Conservation (phyloP, 1,139 yeast species). For the Taiozyma sp. region DNA sequence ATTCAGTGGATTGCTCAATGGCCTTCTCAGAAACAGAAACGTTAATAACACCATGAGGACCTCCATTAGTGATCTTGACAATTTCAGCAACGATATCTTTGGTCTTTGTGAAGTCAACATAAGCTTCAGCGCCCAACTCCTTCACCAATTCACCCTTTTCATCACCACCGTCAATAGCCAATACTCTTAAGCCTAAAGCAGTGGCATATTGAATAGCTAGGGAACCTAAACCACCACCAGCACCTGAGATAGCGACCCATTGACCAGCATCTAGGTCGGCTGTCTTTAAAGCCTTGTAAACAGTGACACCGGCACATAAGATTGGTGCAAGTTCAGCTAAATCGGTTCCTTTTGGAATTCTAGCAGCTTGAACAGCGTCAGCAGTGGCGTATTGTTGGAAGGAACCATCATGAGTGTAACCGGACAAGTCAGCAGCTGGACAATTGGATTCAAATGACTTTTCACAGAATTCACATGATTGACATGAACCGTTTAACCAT, state of each 20-base stretch:
- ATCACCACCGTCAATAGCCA: conserved; percentile 61
- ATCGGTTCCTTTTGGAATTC: conserved; percentile 52
- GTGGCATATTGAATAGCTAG: conserved; percentile 60
- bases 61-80: conserved; percentile 48
- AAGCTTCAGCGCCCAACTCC: conserved; percentile 53
- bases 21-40: conserved; percentile 59
- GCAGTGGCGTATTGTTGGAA: conserved; percentile 69
- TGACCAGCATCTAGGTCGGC: conserved; percentile 52
- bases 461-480: conserved; percentile 57
- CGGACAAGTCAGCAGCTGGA: conserved; percentile 56
- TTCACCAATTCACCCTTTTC: conserved; percentile 49
- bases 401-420: conserved; percentile 66
- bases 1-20: conserved; percentile 49
- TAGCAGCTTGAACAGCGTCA: conserved; percentile 62
- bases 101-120: conserved; percentile 47
- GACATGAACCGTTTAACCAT: conserved; percentile 64
- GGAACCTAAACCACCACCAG: conserved; percentile 67
- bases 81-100: conserved; percentile 50
- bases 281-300: conserved; percentile 62
- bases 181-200: conserved; percentile 61
- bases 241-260: conserved; percentile 65
- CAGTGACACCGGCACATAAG: conserved; percentile 67
- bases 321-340: conserved; percentile 57
- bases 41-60: conserved; percentile 60
- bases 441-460: conserved; percentile 53